These are phyloP conservation scores for Tylopilus plumbeoviolaceoides DNA, from an alignment of 768 basidiomycete genomes.

Conservation along the genomic window DNA sequence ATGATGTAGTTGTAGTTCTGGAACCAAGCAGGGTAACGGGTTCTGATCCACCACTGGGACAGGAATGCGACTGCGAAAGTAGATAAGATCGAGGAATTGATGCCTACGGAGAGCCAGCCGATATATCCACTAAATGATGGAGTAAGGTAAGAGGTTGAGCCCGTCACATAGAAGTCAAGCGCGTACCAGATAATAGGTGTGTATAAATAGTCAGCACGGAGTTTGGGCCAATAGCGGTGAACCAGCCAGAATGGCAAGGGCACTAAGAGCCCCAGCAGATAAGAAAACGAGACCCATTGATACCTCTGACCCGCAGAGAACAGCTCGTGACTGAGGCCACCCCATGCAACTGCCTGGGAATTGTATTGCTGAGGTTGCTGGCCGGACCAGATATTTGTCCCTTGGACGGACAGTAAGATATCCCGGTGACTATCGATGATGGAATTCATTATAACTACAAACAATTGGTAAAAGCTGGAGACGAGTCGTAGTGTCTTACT, in stretches of 20 bases:
- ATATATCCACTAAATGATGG: conserved; percentile 13
- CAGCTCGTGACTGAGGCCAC: conserved; percentile 34
- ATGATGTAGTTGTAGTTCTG: conserved; percentile 35
- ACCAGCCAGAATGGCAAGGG: conserved; percentile 41
- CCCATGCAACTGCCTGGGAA: conserved; percentile 36
- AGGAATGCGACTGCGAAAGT: conserved; percentile 25
- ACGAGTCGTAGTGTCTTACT: conserved; percentile 21
- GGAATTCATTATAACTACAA: conserved; percentile 35
- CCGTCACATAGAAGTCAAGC: conserved; percentile 2
- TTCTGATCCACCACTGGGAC: conserved; percentile 38
- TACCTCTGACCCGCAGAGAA: conserved; percentile 30
- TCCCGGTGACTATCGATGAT: conserved; percentile 49
- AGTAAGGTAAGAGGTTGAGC: conserved; percentile 1
- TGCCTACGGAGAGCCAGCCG: conserved; percentile 21
- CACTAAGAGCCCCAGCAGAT: conserved; percentile 28
- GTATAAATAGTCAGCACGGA: conserved; percentile 26
- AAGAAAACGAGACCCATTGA: conserved; percentile 39
- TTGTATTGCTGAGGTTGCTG: conserved; percentile 30
- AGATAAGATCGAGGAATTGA: conserved; percentile 23
- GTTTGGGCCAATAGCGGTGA: conserved; percentile 33
- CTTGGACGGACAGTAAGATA: conserved; percentile 50
- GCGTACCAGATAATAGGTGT: conserved; percentile 27
- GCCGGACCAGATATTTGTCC: conserved; percentile 39
- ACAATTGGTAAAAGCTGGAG: conserved; percentile 10
- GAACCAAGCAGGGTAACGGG: conserved; percentile 35